Conservation (phyloP, 805 yeast genomes). For the Torulaspora delbrueckii region DNA sequence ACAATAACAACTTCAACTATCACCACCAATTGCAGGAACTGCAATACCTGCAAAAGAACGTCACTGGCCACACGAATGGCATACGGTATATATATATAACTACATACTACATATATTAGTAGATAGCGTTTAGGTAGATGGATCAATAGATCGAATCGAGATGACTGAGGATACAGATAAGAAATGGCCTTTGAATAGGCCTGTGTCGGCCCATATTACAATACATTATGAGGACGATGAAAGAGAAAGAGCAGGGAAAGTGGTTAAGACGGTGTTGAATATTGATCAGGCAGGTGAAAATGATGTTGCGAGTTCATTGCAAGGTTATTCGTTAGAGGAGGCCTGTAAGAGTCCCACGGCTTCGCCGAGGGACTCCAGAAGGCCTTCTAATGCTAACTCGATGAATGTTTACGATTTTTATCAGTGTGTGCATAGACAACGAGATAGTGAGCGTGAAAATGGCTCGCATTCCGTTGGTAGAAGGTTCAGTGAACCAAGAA, state of each 20-base stretch:
- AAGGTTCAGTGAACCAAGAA: conserved; percentile 11
- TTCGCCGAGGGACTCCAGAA: conserved; percentile 2
- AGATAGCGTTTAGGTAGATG: background rate
- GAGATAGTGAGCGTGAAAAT: background rate
- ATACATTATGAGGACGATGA: conserved; percentile 9
- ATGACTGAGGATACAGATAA: background rate
- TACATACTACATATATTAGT: background rate
- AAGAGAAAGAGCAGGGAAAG: conserved; percentile 2
- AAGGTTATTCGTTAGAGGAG: conserved; percentile 4
- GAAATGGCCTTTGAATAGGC: conserved; percentile 12
- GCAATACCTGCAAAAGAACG: background rate
- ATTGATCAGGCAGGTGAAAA: background rate
- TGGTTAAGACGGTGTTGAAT: conserved; percentile 11
- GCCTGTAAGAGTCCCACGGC: background rate
- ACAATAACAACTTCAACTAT: background rate
- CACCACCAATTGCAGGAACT: background rate
- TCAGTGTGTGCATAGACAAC: conserved; percentile 8
- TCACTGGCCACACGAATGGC: background rate
- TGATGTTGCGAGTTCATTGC: background rate
- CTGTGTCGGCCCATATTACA: conserved; percentile 15
- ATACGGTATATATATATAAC: background rate
- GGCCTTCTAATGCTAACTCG: conserved; percentile 10
- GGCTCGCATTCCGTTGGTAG: conserved; percentile 5
- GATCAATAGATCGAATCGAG: background rate
- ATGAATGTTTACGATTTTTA: conserved; percentile 14